These are phyloP conservation scores for Scedosporium apiospermum DNA, from an alignment of 2,329 filamentous ascomycete species.

Conservation along the genomic window DNA sequence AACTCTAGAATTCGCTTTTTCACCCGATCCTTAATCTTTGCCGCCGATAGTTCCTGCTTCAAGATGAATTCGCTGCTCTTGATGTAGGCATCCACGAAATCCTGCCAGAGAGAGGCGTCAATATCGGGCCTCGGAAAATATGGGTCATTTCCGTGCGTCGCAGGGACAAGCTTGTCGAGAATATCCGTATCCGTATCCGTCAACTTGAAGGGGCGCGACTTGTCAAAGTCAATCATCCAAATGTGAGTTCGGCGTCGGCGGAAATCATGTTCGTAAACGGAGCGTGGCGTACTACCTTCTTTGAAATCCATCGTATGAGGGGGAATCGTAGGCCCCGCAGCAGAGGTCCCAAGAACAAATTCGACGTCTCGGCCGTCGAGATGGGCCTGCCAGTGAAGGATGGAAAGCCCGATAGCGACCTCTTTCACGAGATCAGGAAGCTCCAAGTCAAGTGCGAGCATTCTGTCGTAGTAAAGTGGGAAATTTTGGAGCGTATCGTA, in stretches of 20 bases:
- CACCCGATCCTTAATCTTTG: too few relatives aligned
- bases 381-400: not conserved
- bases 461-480: not conserved
- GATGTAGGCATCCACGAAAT: not conserved
- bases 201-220: not conserved
- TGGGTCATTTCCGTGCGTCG: not conserved
- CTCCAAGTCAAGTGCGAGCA: not conserved
- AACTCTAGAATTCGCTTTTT: too few relatives aligned
- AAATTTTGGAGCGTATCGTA: not conserved
- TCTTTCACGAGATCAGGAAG: not conserved
- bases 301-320: not conserved
- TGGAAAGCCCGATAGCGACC: not conserved
- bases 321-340: not conserved
- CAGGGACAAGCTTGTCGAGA: not conserved
- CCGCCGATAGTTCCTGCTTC: too few relatives aligned
- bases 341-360: not conserved
- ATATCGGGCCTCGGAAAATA: conserved; percentile 7
- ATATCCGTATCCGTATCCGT: not conserved
- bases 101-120: conserved; percentile 12
- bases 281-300: too few relatives aligned
- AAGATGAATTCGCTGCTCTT: too few relatives aligned
- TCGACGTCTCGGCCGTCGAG: not conserved
- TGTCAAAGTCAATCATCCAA: not conserved
- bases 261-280: not conserved
- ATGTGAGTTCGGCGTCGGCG: not conserved